Percentiles rank a stretch among this genome's conserved stretches.
phyloP scores from a whole-genome alignment of 371 early-diverging fungal genomes.

The Mucor racemosus region DNA sequence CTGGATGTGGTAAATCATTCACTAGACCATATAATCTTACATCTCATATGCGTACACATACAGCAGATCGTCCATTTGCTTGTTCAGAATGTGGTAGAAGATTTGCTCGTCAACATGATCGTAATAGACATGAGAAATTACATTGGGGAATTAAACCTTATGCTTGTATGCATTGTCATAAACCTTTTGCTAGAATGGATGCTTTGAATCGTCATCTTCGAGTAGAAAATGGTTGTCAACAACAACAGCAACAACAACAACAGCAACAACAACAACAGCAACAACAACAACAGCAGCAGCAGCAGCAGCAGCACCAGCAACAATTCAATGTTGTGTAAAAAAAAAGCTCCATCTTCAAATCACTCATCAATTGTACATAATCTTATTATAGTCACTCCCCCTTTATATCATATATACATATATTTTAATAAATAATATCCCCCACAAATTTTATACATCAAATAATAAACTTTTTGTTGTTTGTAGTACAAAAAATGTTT shows the following conservation, averaged over 20 bases:
- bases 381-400: not conserved
- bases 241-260: not conserved
- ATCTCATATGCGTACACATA: conserved; percentile 89
- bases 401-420: not conserved
- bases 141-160: conserved; percentile 64
- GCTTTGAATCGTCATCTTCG: conserved; percentile 74
- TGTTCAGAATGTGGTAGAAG: conserved; percentile 51
- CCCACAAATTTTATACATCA: not conserved
- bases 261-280: not conserved
- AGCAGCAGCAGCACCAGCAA: not conserved
- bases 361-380: not conserved
- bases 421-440: not conserved
- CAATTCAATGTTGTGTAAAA: conserved; percentile 1
- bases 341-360: not conserved
- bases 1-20: conserved; percentile 70
- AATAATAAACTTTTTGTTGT: not conserved
- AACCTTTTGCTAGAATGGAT: conserved; percentile 67
- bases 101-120: conserved; percentile 66
- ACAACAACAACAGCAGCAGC: not conserved
- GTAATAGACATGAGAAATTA: conserved; percentile 61
- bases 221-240: conserved; percentile 63
- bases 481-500: not conserved
- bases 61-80: conserved; percentile 77
- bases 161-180: conserved; percentile 57
- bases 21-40: conserved; percentile 73